phyloP scores from a whole-genome alignment of 2,329 filamentous ascomycete genomes.

The Trichophyton mentagrophytes region DNA sequence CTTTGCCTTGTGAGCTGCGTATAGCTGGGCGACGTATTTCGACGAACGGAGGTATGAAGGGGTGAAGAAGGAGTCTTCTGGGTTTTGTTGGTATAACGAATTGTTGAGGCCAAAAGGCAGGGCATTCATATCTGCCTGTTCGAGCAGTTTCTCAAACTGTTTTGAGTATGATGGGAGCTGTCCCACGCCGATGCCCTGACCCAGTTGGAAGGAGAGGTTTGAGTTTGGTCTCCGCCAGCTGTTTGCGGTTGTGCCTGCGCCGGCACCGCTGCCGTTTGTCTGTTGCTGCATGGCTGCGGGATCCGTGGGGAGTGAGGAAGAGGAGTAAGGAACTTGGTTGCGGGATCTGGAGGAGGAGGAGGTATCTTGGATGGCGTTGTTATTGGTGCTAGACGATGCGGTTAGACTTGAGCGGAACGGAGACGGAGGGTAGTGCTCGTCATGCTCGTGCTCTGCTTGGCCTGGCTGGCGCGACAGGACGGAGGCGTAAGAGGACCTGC shows the following conservation, averaged over 20 bases:
- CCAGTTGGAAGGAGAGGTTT: background rate
- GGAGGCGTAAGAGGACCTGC: constrained; percentile 50
- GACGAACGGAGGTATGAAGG: constrained; percentile 74
- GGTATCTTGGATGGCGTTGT: constrained; percentile 24
- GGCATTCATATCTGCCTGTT: background rate
- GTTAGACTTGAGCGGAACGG: constrained; percentile 21
- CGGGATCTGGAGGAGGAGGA: constrained; percentile 14
- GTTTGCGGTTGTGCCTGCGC: background rate
- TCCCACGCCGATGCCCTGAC: background rate
- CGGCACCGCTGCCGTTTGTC: background rate
- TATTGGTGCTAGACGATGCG: constrained; percentile 27
- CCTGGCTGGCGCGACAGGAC: constrained; percentile 39
- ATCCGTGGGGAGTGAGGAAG: no score
- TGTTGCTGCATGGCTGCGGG: background rate
- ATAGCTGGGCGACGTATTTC: constrained; percentile 62
- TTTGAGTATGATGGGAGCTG: constrained; percentile 1
- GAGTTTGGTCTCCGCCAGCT: background rate
- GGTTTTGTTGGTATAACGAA: constrained; percentile 18
- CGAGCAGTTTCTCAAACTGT: background rate
- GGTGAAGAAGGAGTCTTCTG: constrained; percentile 51
- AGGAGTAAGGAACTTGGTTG: constrained; percentile 21
- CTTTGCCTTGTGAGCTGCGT: constrained; percentile 55
- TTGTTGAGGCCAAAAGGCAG: background rate
- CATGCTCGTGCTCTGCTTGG: constrained; percentile 20
- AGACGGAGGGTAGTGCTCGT: background rate